Evolutionary conservation across 257 asterid species (phyloP), one percentile per base, ranked within the genome.

Genomic region (Ballota nigra): DNA sequence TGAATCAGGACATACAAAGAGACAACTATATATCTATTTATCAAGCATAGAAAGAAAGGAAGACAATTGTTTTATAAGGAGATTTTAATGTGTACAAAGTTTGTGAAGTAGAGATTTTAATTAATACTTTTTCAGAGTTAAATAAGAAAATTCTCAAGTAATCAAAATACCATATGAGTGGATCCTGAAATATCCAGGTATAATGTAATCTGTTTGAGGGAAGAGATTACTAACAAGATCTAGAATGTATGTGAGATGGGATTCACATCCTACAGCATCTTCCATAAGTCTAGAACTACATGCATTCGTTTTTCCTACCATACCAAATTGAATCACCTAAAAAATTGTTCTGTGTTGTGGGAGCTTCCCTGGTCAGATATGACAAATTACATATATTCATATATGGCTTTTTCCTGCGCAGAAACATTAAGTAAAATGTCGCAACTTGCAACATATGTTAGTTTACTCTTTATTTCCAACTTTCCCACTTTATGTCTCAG

Each of bases 1-100:
- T 64, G 60, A 78, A 20, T 59, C 33, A 5, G 60, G 77, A 65
- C 49, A 47, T 28, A 65, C 66, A 38, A 28, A 52, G 70, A 67
- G 61, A 65, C 69, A 38, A 60, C 47, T 33, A 23, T 55, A 28
- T 49, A 68, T 47, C 20, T 53, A 53, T 13, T 33, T 29, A 70
- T 55, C 41, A 24, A 38, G 36, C 43, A 28, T 51, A 55, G 15
- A 69, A 24, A 22, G 68, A 38, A 38, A 61, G 72, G 56, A 47
- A 13, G 34, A 33, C 23, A 23, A 63, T 3, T 31, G 55, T 23
- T 55, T 61, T 28, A 56, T 11, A 19, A 19, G 74, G 59, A 60
- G 40, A 16, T 49, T 28, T 7, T 33, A 70, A 13, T 15, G 8
- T 13, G 60, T 20, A 64, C 56, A 60, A 15, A 11, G 11, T 64